A percentile compares a stretch with the other conserved stretches of the same genome.
Conservation (phyloP, 2,329 filamentous ascomycete genomes). For the Fusarium paranaense region DNA sequence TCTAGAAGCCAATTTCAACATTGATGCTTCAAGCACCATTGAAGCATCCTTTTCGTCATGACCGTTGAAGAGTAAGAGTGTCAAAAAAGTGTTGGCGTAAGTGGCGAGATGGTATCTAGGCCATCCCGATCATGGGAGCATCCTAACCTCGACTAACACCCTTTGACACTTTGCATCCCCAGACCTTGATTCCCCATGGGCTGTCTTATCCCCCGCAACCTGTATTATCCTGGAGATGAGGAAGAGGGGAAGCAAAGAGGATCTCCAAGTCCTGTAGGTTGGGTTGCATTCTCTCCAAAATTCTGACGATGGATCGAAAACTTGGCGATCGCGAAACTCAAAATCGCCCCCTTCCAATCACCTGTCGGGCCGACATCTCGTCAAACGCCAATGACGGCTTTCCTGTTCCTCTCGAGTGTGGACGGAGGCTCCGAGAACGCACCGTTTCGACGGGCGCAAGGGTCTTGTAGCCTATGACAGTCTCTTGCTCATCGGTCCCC, state of each 20-base stretch:
- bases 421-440: background rate
- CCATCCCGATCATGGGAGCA: background rate
- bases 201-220: constrained; percentile 18
- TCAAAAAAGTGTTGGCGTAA: background rate
- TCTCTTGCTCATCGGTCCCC: background rate
- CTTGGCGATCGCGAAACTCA: background rate
- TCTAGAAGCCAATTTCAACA: background rate
- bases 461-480: background rate
- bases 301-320: background rate
- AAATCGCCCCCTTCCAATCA: background rate
- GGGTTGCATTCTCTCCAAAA: background rate
- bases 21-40: background rate
- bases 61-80: background rate
- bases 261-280: background rate
- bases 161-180: constrained; percentile 1
- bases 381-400: background rate
- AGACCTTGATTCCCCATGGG: constrained; percentile 3
- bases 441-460: background rate
- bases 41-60: background rate
- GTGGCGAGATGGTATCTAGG: background rate
- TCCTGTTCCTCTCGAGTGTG: background rate
- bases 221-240: background rate
- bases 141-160: background rate
- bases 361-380: background rate
- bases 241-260: background rate